Conservation (phyloP, 768 basidiomycete species). For the Lactarius quietus region DNA sequence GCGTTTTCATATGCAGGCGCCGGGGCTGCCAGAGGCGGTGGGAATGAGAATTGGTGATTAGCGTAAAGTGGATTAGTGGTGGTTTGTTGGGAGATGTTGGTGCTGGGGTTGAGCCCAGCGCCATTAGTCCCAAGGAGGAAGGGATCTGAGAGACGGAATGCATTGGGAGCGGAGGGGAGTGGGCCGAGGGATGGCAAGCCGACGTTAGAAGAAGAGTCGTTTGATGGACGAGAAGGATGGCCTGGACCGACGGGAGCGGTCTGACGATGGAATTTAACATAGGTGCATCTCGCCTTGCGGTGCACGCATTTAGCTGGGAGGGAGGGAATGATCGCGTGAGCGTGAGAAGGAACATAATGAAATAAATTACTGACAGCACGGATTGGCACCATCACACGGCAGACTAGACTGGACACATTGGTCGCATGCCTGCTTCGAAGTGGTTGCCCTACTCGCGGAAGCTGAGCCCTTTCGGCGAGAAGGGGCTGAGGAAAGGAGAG, state of each 20-base stretch:
- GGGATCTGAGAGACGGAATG: conserved; percentile 24
- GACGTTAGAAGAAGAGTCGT: conserved; percentile 15
- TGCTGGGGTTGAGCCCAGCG: conserved; percentile 1
- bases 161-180: conserved; percentile 11
- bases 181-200: conserved; percentile 9
- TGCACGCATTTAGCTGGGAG: conserved; percentile 67
- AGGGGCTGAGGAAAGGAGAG: conserved; percentile 38
- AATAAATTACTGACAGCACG: conserved; percentile 54
- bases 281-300: conserved; percentile 71
- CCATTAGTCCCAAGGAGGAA: conserved; percentile 18
- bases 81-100: conserved; percentile 2
- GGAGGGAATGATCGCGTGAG: conserved; percentile 3
- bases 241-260: conserved; percentile 76
- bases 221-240: conserved; percentile 39
- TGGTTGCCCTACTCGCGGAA: conserved; percentile 66
- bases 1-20: conserved; percentile 19
- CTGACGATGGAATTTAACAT: conserved; percentile 78
- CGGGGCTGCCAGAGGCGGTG: conserved; percentile 1
- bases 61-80: conserved; percentile 7
- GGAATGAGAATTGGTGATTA: conserved; percentile 25
- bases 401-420: conserved; percentile 74
- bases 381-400: conserved; percentile 76
- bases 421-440: conserved; percentile 81
- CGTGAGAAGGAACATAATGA: conserved; percentile 7
- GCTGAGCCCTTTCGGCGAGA: conserved; percentile 63